Evolutionary conservation across 23 red algal species (phyloP).

Genomic region (Gracilaria domingensis): DNA sequence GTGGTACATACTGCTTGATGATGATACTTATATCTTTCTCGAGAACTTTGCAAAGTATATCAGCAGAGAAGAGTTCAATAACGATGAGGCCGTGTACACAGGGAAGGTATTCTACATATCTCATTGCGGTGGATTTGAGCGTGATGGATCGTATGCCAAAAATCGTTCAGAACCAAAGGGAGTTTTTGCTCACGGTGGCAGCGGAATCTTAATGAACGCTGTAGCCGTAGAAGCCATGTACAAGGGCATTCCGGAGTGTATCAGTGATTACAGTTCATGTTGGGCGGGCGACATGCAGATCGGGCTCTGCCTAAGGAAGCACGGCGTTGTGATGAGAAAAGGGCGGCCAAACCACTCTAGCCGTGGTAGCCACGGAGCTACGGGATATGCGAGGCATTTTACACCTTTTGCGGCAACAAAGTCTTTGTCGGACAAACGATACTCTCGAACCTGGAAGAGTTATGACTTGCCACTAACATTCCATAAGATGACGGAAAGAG

Average conservation of each 20-base stretch:
- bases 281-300: conserved; percentile 94
- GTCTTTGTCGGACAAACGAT: conserved; percentile 62
- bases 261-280: conserved; percentile 74
- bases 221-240: conserved; percentile 60
- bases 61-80: background rate
- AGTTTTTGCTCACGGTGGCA: conserved; percentile 90
- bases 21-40: conserved; percentile 93
- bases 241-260: conserved; percentile 52
- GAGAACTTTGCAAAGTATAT: conserved; percentile 87
- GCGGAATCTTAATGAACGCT: conserved; percentile 83
- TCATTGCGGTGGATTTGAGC: conserved; percentile 48
- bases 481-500: conserved; percentile 55
- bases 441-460: conserved; percentile 37
- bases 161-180: conserved; percentile 55
- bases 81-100: conserved; percentile 66
- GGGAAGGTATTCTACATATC: conserved; percentile 74
- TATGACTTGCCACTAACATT: conserved; percentile 67
- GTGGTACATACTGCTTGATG: conserved; percentile 87
- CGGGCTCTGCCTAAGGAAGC: conserved; percentile 59
- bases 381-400: conserved; percentile 47
- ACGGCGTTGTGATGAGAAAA: conserved; percentile 33
- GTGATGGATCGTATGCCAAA: conserved; percentile 33
- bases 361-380: background rate
- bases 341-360: background rate
- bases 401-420: conserved; percentile 62